Evolutionary conservation across 2,329 filamentous ascomycete species (phyloP).

Genomic region (Cordyceps cateniannulata): DNA sequence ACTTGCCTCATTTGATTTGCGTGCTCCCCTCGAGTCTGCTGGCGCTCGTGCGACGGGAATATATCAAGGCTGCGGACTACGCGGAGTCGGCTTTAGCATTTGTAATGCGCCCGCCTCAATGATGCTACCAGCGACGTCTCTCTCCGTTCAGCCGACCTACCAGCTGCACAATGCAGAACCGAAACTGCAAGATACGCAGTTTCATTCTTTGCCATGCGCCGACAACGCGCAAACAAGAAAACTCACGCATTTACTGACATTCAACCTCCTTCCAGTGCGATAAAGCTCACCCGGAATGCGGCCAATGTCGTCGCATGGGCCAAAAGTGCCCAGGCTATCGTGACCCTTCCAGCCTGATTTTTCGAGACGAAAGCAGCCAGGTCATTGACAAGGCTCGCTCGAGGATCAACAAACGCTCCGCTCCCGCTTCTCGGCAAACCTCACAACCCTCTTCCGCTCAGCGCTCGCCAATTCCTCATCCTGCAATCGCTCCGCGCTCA

Average conservation of each 20-base stretch:
- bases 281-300: constrained; percentile 13
- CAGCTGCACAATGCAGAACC: background rate
- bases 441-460: constrained; percentile 2
- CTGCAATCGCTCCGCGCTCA: background rate
- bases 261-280: constrained; percentile 4
- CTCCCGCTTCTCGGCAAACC: background rate
- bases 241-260: background rate
- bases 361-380: constrained; percentile 14
- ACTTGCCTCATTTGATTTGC: no score
- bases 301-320: constrained; percentile 13
- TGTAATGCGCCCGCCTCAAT: background rate
- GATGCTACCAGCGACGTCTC: no score
- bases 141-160: no score
- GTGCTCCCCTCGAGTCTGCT: background rate
- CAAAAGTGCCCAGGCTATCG: constrained; percentile 13
- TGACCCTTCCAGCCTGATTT: constrained; percentile 12
- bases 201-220: background rate
- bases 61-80: background rate
- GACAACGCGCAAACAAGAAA: background rate
- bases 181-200: background rate
- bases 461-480: constrained; percentile 3
- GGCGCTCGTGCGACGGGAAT: background rate
- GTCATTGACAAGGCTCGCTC: constrained; percentile 13
- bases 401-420: constrained; percentile 7
- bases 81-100: background rate